Base-by-base conservation (phyloP, 2,329 filamentous ascomycete genomes). In the Rugonectria rugulosa region DNA sequence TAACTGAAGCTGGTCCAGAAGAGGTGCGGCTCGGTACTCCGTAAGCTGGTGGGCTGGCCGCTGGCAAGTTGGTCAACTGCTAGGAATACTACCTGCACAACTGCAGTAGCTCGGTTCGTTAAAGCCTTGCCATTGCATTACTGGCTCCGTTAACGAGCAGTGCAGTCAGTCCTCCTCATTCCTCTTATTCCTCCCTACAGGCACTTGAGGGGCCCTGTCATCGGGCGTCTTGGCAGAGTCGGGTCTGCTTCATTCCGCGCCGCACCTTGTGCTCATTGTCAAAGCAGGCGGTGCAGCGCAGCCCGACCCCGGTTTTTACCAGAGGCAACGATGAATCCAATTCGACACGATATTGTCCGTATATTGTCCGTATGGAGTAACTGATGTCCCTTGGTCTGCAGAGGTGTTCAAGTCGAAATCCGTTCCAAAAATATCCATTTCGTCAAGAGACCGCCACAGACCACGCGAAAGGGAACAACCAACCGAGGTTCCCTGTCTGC, bases 381-480 rank as follows among this genome's bases (percentile, higher is more conserved):
- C n/a, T n/a, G n/a, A n/a, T n/a, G n/a, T n/a, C n/a, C n/a, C n/a
- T n/a, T n/a, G n/a, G n/a, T n/a, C n/a, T n/a, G n/a, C n/a, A n/a
- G n/a, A n/a, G n/a, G n/a, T n/a, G n/a, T n/a, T n/a, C n/a, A n/a
- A n/a, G n/a, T n/a, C n/a, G n/a, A n/a, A n/a, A n/a, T n/a, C n/a
- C n/a, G n/a, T 27, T 51, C 31, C 48, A 51, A 51, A 51, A 51
- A 51, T 51, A 51, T 14, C 12, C 29, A 5, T 14, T 14, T 32
- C 29, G 29, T n/a, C n/a, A 32, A 6, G 5, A 14, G 12, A 32
- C 29, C 29, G 29, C 10, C 29, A 14, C 29, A 32, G n/a, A 6
- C 29, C 6, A 32, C 10, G 11, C 5, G n/a, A 32, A 32, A 32
- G 4, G 32, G 4, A 4, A 36, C n/a, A 5, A 10, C 31, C 31